A percentile compares a stretch with the other conserved stretches of the same genome.
phyloP scores from a whole-genome alignment of 1,284 basidiomycete species.

The Irpex sp. region DNA sequence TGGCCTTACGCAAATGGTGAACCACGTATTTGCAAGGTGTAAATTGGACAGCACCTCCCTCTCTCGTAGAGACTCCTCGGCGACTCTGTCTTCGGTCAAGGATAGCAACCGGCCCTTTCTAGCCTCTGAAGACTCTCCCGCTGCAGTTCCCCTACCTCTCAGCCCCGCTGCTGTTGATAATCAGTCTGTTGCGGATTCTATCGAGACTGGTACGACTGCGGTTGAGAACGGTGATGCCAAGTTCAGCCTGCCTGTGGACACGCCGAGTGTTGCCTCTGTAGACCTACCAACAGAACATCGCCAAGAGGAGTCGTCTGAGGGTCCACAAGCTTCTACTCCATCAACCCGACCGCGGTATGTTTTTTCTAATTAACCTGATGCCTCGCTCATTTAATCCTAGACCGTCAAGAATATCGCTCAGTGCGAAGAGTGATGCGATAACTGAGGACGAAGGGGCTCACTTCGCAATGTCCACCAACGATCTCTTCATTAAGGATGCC shows the following conservation, averaged over 20 bases:
- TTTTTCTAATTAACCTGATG: not conserved
- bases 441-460: conserved; percentile 20
- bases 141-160: conserved; percentile 19
- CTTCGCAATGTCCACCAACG: conserved; percentile 52
- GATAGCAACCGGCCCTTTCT: conserved; percentile 19
- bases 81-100: conserved; percentile 17
- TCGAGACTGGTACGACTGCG: conserved; percentile 3
- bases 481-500: conserved; percentile 92
- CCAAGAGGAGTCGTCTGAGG: conserved; percentile 1
- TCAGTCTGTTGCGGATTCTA: conserved; percentile 4
- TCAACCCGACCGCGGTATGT: conserved; percentile 13
- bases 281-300: conserved; percentile 6
- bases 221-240: not conserved
- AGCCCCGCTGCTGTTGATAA: conserved; percentile 9
- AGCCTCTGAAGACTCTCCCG: conserved; percentile 27
- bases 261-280: conserved; percentile 11
- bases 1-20: conserved; percentile 94
- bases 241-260: conserved; percentile 3
- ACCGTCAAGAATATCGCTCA: conserved; percentile 20
- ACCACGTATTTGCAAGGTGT: conserved; percentile 88
- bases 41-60: conserved; percentile 26
- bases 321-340: conserved; percentile 9
- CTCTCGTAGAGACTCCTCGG: conserved; percentile 22
- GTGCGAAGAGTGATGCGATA: conserved; percentile 17
- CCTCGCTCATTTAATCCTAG: not conserved